Base-by-base conservation (phyloP, 2,329 filamentous ascomycete species). In the Aspergillus luchuensis region DNA sequence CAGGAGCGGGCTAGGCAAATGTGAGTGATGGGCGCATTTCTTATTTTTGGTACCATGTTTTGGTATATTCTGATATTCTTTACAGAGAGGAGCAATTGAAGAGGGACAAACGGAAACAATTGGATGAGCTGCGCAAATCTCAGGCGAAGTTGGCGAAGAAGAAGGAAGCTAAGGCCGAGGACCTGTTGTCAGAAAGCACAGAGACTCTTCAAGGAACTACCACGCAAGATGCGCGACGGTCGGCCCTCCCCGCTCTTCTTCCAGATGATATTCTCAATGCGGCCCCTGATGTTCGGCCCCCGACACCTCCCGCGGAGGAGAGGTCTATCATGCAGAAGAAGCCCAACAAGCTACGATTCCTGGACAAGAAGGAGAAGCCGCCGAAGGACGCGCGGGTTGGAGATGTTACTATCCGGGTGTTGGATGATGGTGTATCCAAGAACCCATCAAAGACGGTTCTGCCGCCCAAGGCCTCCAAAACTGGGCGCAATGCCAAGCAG, bases 351-450 rank as follows among this genome's bases (percentile, higher is more conserved):
- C 74, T 82, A 58, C 79, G 79, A 58, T 82, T 84, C 59, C 69
- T 83, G 25, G 81, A 83, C 54, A 76, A 76, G 56, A 74, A 72
- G 8, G 78, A 82, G 55, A 82, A 80, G 66, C 72, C 76, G 10
- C 74, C 79, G 15, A 85, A 83, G 71, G 83, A 85, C 67, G 67
- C 83, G 49, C 78, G 77, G 61, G 75, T 78, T 58, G 82, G 82
- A 2, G 77, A 78, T 51, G 72, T 83, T 38, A 81, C 76, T 17
- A 80, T 85, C 38, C 78, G 80, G 19, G 81, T 85, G 7, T 67
- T 85, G 43, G 77, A 77, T 36, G 71, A 77, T 38, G 62, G 66
- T 21, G 64, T 68, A 51, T 63, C 70, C 23, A 68, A 68, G 50
- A 75, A 75, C 63, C 78, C 76, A 43, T 65, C 66, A n/a, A 73